Evolutionary conservation across 2,329 filamentous ascomycete species (phyloP), one percentile per base, ranked within the genome.

Genomic region (Nakataea oryzae): DNA sequence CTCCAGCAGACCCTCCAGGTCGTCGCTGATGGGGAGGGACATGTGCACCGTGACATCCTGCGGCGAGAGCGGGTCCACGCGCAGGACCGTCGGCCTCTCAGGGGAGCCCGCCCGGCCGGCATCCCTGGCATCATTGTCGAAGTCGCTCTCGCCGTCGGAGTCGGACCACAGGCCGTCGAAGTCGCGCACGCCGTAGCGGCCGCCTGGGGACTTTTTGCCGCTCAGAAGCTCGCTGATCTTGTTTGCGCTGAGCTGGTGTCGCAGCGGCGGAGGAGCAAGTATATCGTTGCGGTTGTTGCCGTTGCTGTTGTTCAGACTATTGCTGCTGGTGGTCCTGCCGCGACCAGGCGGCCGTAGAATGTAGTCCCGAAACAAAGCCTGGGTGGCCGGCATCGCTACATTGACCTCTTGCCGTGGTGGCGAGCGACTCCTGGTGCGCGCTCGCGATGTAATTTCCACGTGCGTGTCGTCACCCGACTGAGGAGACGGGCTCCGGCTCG

Each of bases 51-150:
- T 69, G 4, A 67, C 32, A 27, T 71, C 67, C 0, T 62, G 61
- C 26, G 63, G 29, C 26, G 27, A 26, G 17, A 32, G 34, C 26
- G 58, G 29, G 26, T 60, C 58, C 21, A 58, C 4, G 27, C 32
- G 56, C 6, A 71, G 90, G 87, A 21, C 21, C 14, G 34, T 17
- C 14, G 34, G 7, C 34, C 34, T 41, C 34, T 41, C 34, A 17
- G 34, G 34, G 34, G 34, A 41, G 14, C 14, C 14, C 5, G 34
- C 5, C 14, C 14, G 14, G 6, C 41, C 41, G 6, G 6, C 4
- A 21, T 21, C 41, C 41, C 41, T n/a, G 21, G 3, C 21, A 6
- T 50, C 17, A 21, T 21, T 50, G 41, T 21, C n/a, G 41, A 21
- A 50, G 41, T 50, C 41, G 41, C 41, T 50, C 41, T 50, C 41